A percentile compares a stretch with the other conserved stretches of the same genome.
Evolutionary conservation across 306 rosid genomes (phyloP).

Genomic region (Psophocarpus tetragonolobus): DNA sequence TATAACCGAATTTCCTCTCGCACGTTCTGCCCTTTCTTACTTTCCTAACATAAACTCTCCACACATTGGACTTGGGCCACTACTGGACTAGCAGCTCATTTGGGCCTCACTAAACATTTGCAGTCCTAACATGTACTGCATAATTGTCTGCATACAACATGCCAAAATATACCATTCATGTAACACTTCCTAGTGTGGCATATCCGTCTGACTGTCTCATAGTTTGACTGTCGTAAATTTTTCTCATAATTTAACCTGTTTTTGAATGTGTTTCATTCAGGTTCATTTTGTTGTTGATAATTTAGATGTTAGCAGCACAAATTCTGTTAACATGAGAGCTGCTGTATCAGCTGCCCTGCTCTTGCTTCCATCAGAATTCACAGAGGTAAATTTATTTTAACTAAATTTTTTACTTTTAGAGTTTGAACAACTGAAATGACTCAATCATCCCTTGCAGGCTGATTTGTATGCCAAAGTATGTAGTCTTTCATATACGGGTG

Average conservation of each 20-base stretch:
- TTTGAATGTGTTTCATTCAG: slow-evolving; percentile 47
- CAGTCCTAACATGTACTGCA: no score
- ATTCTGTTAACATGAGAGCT: slow-evolving; percentile 80
- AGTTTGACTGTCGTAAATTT: slow-evolving; percentile 18
- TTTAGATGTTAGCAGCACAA: slow-evolving; percentile 50
- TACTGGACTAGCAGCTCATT: not conserved
- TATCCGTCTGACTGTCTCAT: slow-evolving; percentile 19
- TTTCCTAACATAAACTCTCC: not conserved
- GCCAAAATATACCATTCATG: not conserved
- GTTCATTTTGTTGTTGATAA: slow-evolving; percentile 73
- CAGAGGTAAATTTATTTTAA: slow-evolving; percentile 63
- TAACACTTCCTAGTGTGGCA: not conserved
- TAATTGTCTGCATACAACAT: not conserved
- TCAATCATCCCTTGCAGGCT: slow-evolving; percentile 55
- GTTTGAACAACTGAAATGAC: slow-evolving; percentile 30
- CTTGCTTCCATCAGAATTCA: slow-evolving; percentile 77
- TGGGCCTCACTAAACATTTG: no score
- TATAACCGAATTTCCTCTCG: no score
- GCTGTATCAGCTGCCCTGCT: slow-evolving; percentile 88
- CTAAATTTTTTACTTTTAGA: slow-evolving; percentile 27
- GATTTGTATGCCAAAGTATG: slow-evolving; percentile 92
- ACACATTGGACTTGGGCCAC: not conserved
- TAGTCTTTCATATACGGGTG: slow-evolving; percentile 87
- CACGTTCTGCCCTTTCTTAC: no score
- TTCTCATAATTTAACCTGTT: not conserved